Evolutionary conservation across 257 asterid genomes (phyloP), one percentile per base, ranked within the genome.

Genomic region (Coffea canephora): DNA sequence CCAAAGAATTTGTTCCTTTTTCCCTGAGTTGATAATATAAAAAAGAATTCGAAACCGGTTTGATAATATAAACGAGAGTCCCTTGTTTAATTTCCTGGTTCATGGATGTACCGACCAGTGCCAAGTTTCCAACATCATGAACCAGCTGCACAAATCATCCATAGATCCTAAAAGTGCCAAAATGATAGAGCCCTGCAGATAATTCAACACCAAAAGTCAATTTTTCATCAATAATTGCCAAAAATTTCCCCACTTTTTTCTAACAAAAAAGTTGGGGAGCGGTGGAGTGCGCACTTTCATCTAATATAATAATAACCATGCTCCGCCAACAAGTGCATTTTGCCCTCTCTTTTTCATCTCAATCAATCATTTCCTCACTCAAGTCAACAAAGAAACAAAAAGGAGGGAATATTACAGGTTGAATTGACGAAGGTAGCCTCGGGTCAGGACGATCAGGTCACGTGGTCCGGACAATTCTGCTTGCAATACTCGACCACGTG

Each of bases 401-500:
- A 68, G 71, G 41, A 74, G 77, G 61, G 48, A 54, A 74, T 55
- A 74, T 54, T 50, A 49, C 13, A 1, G 23, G 65, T 0, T 21
- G 52, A 68, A 78, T 52, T 77, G 81, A 34, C 76, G 23, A 77
- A 39, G 19, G 13, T 59, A 46, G 18, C 55, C 70, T 66, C 41
- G 7, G 71, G 45, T 31, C 52, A 62, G 57, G 67, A 57, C 73
- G 45, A 71, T 65, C 71, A 57, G 31, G 77, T 76, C 92, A 85
- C 89, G 87, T 89, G 90, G 83, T 27, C 73, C 82, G 87, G 82
- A 80, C 73, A 18, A 49, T 39, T 39, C 4, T 39, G 43, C 43
- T 39, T n/a, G 8, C 21, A 43, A 25, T 84, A 80, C 23, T 74
- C 84, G 41, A 82, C 84, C 90, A 83, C 73, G 89, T 83, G 88